phyloP scores from a whole-genome alignment of 768 basidiomycete species.

The Coprinopsis sp. region DNA sequence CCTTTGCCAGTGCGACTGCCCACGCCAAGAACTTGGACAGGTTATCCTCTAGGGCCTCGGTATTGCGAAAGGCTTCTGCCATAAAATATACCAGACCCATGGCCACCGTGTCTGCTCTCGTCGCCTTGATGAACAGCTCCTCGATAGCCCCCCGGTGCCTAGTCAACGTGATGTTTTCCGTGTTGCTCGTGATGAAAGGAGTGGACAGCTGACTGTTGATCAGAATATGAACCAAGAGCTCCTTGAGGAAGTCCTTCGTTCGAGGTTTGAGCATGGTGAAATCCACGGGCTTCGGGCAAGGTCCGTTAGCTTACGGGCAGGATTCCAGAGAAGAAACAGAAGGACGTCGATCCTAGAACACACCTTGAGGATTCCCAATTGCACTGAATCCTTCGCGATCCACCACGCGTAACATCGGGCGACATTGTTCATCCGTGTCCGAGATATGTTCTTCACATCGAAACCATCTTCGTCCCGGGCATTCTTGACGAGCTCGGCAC shows the following conservation, averaged over 20 bases:
- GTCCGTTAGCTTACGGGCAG: not conserved
- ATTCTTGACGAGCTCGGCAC: slow-evolving; percentile 69
- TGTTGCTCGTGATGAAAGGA: slow-evolving; percentile 47
- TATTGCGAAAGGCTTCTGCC: slow-evolving; percentile 32
- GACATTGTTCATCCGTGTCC: slow-evolving; percentile 60
- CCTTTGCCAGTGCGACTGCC: slow-evolving; percentile 63
- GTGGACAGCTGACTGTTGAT: slow-evolving; percentile 70
- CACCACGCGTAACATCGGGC: slow-evolving; percentile 91
- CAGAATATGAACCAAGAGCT: slow-evolving; percentile 66
- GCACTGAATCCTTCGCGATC: slow-evolving; percentile 78
- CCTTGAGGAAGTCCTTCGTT: slow-evolving; percentile 61
- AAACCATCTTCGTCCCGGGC: slow-evolving; percentile 46
- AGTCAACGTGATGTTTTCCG: slow-evolving; percentile 32
- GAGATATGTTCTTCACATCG: slow-evolving; percentile 50
- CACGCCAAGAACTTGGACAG: slow-evolving; percentile 51
- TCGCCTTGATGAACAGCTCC: slow-evolving; percentile 74
- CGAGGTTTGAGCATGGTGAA: slow-evolving; percentile 69
- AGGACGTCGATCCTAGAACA: not conserved
- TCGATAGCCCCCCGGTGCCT: slow-evolving; percentile 63
- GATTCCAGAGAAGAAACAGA: not conserved
- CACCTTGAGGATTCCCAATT: slow-evolving; percentile 82
- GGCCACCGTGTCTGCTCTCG: slow-evolving; percentile 58
- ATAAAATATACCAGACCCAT: slow-evolving; percentile 78
- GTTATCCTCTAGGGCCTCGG: slow-evolving; percentile 27
- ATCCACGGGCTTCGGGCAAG: slow-evolving; percentile 66